Base-by-base conservation (phyloP, 257 asterid genomes). In the Echium plantagineum region DNA sequence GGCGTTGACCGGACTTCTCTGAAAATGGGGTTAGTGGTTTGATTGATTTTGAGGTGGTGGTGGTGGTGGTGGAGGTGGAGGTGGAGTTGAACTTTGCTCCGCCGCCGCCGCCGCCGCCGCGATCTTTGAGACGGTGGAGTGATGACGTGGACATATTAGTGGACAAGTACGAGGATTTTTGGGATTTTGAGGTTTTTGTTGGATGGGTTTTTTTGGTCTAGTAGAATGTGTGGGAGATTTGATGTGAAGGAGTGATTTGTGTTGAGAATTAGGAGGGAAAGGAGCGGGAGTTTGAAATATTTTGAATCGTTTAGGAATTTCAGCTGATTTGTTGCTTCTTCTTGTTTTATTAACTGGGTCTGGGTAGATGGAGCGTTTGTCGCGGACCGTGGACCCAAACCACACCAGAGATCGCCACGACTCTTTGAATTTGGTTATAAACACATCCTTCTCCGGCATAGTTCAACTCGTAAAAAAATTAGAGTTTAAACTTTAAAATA, bases 111-210 rank as follows among this genome's bases (percentile, higher is more conserved):
- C 78, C 77, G n/a, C 69, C 82, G 51, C 75, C 83, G 55, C 32
- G 32, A 6, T 28, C 80, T 81, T 59, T 83, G 85, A 63, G 55
- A 55, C 94, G 86, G 72, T 94, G 87, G 17, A 67, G 72, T 12
- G 90, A 75, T 28, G 95, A 55, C 21, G 82, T 58, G 26, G 90
- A 78, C 86, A 78, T 81, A 19, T 9, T 42, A 13, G 3, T 12
- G 49, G 16, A 42, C 15, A 35, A 7, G 46, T 35, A 35, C 46
- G 46, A 35, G 46, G 46, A 31, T 38, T 7, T 10, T 8, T 4
- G 48, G 3, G 15, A 10, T 24, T 38, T 38, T 38, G 48, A 38
- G 48, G 48, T 38, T 38, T 38, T 7, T 9, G 48, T 4, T 38
- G 12, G 15, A 7, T 38, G n/a, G n/a, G n/a, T n/a, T n/a, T 42